phyloP scores from a whole-genome alignment of 2,329 filamentous ascomycete species.

The Zymoseptoria tritici region DNA sequence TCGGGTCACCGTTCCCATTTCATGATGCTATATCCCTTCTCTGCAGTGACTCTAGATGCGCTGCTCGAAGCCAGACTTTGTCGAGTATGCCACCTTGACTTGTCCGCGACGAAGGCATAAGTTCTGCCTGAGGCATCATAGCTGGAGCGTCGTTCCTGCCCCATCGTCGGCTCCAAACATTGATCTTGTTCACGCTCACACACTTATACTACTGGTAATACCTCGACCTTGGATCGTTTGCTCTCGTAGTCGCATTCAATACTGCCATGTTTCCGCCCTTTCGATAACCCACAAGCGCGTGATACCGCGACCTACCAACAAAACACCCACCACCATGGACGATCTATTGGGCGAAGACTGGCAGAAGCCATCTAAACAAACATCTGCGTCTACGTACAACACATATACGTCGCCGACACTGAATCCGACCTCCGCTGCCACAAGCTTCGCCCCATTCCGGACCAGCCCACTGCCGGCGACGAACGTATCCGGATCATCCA shows the following conservation, averaged over 20 bases:
- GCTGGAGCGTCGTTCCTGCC: background rate
- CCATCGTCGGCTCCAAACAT: background rate
- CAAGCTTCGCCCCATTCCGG: conserved; percentile 29
- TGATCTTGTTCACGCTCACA: background rate
- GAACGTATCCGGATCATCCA: conserved; percentile 30
- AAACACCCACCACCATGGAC: conserved; percentile 33
- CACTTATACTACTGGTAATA: background rate
- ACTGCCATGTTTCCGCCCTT: background rate
- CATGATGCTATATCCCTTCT: too few relatives aligned
- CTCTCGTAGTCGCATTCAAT: background rate
- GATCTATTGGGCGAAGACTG: conserved; percentile 45
- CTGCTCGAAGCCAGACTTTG: too few relatives aligned
- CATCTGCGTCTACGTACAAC: background rate
- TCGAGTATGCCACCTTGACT: too few relatives aligned
- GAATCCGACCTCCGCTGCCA: conserved; percentile 20
- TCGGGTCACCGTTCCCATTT: too few relatives aligned
- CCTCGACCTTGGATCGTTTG: background rate
- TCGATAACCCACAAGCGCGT: conserved; percentile 1
- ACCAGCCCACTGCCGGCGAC: conserved; percentile 31
- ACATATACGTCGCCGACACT: conserved; percentile 14
- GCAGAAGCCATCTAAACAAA: conserved; percentile 28
- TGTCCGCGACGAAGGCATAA: background rate
- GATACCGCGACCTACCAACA: background rate
- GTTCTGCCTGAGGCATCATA: background rate
- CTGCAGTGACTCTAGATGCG: too few relatives aligned